Percentiles rank a stretch among this genome's conserved stretches.
These are phyloP conservation scores for Alternaria burnsii DNA, from an alignment of 2,329 filamentous ascomycete genomes.

Conservation along the genomic window DNA sequence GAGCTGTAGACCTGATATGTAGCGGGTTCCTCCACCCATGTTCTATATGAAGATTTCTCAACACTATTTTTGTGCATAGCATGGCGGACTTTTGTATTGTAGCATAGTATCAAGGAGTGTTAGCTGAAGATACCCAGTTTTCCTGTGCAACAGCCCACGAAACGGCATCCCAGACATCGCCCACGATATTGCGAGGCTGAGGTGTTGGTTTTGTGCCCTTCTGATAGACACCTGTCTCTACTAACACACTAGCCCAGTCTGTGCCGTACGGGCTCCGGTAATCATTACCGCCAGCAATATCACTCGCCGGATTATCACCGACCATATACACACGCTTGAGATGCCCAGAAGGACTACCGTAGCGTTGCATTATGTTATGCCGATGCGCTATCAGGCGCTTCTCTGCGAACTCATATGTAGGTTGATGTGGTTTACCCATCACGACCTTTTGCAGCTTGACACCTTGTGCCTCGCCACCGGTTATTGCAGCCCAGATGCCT, in stretches of 20 bases:
- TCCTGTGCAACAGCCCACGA: constrained; percentile 72
- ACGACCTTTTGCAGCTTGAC: constrained; percentile 68
- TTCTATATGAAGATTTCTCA: neutral
- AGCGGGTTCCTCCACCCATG: neutral
- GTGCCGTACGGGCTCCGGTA: constrained; percentile 73
- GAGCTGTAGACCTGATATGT: neutral
- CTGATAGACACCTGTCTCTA: constrained; percentile 80
- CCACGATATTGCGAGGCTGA: constrained; percentile 70
- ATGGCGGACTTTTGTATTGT: neutral
- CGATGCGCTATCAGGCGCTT: constrained; percentile 71
- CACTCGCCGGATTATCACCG: constrained; percentile 77
- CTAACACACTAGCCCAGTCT: constrained; percentile 80
- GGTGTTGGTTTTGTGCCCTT: constrained; percentile 64
- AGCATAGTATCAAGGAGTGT: neutral
- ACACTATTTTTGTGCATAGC: neutral
- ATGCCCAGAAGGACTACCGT: constrained; percentile 47
- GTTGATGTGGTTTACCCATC: constrained; percentile 82
- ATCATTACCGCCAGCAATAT: constrained; percentile 86
- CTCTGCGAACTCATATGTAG: constrained; percentile 87
- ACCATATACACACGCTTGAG: constrained; percentile 90
- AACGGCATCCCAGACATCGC: constrained; percentile 80
- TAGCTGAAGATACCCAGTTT: constrained; percentile 51
- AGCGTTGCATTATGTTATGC: constrained; percentile 55
- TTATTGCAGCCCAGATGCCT: constrained; percentile 80
- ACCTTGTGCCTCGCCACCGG: constrained; percentile 63